Evolutionary conservation across 176 grass and related monocot species (phyloP).

Genomic region (Rhynchospora breviuscula): DNA sequence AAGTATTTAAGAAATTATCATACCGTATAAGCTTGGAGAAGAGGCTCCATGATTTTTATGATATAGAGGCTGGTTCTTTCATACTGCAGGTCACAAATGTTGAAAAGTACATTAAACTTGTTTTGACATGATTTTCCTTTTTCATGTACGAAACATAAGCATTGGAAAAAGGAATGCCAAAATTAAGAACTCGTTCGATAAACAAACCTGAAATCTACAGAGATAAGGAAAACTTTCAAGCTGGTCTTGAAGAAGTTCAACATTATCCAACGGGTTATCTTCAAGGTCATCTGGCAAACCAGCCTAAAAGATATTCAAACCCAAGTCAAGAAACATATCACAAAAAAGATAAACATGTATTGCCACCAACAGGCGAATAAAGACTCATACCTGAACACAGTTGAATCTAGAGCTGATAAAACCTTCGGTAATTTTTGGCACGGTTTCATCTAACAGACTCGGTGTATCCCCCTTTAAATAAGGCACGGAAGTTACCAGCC

Average conservation of each 20-base stretch:
- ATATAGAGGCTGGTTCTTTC: constrained; percentile 84
- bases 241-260: constrained; percentile 95
- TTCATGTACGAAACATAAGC: background rate
- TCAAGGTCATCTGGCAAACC: constrained; percentile 56
- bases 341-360: background rate
- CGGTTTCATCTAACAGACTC: constrained; percentile 94
- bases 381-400: constrained; percentile 79
- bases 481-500: constrained; percentile 95
- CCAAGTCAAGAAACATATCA: constrained; percentile 22
- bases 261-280: constrained; percentile 89
- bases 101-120: constrained; percentile 15
- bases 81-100: constrained; percentile 62
- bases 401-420: constrained; percentile 98
- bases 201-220: constrained; percentile 90
- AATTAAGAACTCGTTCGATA: constrained; percentile 18
- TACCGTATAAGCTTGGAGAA: constrained; percentile 99
- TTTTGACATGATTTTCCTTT: background rate
- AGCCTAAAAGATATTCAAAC: constrained; percentile 47
- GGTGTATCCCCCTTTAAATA: constrained; percentile 96
- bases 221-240: constrained; percentile 97
- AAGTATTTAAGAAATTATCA: constrained; percentile 23
- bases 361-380: background rate
- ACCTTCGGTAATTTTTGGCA: constrained; percentile 91
- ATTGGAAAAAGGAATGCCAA: background rate
- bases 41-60: constrained; percentile 98